These are phyloP conservation scores for Paracamarosporium sp. DNA, from an alignment of 2,329 filamentous ascomycete species.

Conservation along the genomic window DNA sequence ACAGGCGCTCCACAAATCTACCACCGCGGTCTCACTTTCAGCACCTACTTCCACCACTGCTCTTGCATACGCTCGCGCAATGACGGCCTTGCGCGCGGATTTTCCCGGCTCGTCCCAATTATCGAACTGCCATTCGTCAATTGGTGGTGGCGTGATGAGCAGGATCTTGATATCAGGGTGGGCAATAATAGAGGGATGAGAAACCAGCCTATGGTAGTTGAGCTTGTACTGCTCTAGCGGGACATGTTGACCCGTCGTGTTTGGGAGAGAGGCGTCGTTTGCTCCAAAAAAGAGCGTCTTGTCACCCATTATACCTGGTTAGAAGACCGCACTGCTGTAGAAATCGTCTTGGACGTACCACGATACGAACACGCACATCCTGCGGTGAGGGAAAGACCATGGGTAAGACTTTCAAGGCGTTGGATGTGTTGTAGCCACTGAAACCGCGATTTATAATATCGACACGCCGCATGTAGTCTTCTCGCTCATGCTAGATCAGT, in stretches of 20 bases:
- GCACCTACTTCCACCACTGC: not conserved
- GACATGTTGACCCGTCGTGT: slow-evolving; percentile 16
- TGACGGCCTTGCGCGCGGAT: slow-evolving; percentile 15
- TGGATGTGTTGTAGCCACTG: slow-evolving; percentile 17
- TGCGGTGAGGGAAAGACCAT: slow-evolving; percentile 12
- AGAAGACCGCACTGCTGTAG: no score
- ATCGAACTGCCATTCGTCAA: slow-evolving; percentile 13
- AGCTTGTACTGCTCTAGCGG: slow-evolving; percentile 6
- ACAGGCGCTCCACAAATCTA: slow-evolving; percentile 14
- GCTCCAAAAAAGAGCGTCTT: slow-evolving; percentile 17
- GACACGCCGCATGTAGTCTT: slow-evolving; percentile 15
- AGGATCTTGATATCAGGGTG: slow-evolving; percentile 8
- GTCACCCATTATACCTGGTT: not conserved
- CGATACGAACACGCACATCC: slow-evolving; percentile 6
- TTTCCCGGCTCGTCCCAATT: slow-evolving; percentile 15
- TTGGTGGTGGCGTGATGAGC: slow-evolving; percentile 8
- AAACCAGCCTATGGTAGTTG: slow-evolving; percentile 6
- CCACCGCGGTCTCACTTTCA: slow-evolving; percentile 3
- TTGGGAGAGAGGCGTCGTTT: slow-evolving; percentile 14
- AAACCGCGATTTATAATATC: slow-evolving; percentile 15
- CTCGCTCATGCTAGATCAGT: not conserved
- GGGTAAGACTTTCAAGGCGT: slow-evolving; percentile 10
- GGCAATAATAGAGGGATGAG: slow-evolving; percentile 5
- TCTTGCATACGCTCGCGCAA: slow-evolving; percentile 10
- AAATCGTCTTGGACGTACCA: slow-evolving; percentile 8